A percentile compares a stretch with the other conserved stretches of the same genome.
Conservation (phyloP, 345 rosid genomes). For the Citrus trifoliata region DNA sequence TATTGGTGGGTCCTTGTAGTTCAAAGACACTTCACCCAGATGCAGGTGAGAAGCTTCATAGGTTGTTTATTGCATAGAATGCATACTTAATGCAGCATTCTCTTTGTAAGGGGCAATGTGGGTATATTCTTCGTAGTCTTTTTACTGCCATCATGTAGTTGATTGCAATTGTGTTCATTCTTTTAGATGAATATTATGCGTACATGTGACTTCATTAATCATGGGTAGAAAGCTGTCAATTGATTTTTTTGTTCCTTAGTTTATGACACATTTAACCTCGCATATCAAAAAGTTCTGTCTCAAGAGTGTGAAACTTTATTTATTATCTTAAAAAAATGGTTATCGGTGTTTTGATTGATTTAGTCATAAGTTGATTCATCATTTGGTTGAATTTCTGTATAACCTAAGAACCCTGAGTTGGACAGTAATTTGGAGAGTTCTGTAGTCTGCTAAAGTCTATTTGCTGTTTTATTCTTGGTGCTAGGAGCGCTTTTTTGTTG, state of each 20-base stretch:
- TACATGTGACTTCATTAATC: background rate
- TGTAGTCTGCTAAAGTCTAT: background rate
- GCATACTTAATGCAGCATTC: background rate
- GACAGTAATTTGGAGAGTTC: background rate
- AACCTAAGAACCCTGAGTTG: background rate
- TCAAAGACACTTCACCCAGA: conserved; percentile 80
- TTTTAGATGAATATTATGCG: background rate
- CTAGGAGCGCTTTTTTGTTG: background rate
- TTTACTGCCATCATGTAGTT: background rate
- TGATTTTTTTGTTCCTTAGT: background rate
- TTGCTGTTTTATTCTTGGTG: background rate
- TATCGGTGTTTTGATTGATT: background rate
- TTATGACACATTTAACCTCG: background rate
- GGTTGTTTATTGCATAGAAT: background rate
- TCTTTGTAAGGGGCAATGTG: background rate
- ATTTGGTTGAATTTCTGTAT: background rate
- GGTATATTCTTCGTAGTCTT: background rate
- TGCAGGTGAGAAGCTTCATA: conserved; percentile 51
- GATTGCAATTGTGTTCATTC: background rate
- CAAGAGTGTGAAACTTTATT: background rate
- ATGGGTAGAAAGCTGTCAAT: background rate
- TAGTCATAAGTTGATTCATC: background rate
- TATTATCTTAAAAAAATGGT: background rate
- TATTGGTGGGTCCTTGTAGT: conserved; percentile 76
- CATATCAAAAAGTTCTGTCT: background rate